Evolutionary conservation across 257 asterid species (phyloP), one percentile per base, ranked within the genome.

Genomic region (Scutellaria baicalensis): DNA sequence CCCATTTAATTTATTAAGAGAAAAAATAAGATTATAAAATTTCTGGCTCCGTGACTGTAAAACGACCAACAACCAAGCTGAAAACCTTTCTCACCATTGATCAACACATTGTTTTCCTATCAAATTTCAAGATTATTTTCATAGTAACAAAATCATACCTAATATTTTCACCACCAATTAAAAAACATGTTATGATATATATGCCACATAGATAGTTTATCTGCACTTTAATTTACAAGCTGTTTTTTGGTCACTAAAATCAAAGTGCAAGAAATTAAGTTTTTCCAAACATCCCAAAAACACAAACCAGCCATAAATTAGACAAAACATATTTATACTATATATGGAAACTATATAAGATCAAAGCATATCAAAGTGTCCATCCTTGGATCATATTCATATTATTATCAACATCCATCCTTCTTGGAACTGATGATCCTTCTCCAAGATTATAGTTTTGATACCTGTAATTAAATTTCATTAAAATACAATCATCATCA

Each of bases 401-500:
- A 58, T 64, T 85, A 55, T 70, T 76, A 55, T 86, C 94, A 48
- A 78, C 69, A 4, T 71, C 89, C 86, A 86, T 88, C 84, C 76
- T 83, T 70, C 91, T 83, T 60, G 81, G 78, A 56, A 66, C 82
- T 36, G 92, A 81, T 58, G 95, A 16, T n/a, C 91, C 93, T 75
- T 86, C 95, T 73, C 84, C 90, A 64, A 85, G 81, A 78, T 76
- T 77, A 72, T 89, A 85, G 64, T 82, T 85, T 43, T 85, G 85
- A 59, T 86, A 88, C 87, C 96, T 88, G 71, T 38, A 49, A n/a
- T n/a, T n/a, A n/a, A n/a, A 10, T 75, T 1, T 0, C 16, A 20
- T 33, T 27, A 17, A 35, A 38, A n/a, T 36, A 54, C 0, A 7
- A 2, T 16, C 13, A 23, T 27, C 14, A 21, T 6, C 5, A 23